These are phyloP conservation scores for Drosera spatulata DNA, from an alignment of 179 eudicot species.

Conservation along the genomic window DNA sequence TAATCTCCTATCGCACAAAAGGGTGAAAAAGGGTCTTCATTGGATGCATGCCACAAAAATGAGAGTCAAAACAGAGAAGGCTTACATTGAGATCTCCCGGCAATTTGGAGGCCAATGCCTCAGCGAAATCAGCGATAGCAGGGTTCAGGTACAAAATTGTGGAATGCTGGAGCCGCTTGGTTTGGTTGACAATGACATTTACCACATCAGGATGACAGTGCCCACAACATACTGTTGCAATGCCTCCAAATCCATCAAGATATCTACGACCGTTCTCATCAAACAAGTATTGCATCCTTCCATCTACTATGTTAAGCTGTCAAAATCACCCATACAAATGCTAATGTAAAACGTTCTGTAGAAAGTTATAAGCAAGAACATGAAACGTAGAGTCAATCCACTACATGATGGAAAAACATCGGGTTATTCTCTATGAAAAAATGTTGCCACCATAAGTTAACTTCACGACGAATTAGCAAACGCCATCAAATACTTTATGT, in stretches of 20 bases:
- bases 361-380: no score
- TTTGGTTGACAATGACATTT: slow-evolving; percentile 58
- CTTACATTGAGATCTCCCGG: slow-evolving; percentile 88
- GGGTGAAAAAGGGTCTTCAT: neutral
- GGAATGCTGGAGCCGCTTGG: slow-evolving; percentile 63
- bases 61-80: neutral
- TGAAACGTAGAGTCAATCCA: no score
- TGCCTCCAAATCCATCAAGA: slow-evolving; percentile 79
- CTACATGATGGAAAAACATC: no score
- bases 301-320: slow-evolving; percentile 77
- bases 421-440: no score
- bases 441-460: no score
- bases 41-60: neutral
- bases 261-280: slow-evolving; percentile 81
- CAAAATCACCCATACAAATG: neutral
- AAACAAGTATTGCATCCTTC: slow-evolving; percentile 80
- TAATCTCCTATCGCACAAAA: neutral
- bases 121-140: slow-evolving; percentile 78
- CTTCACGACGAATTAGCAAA: no score
- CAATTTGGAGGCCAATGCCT: slow-evolving; percentile 72
- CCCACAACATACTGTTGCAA: slow-evolving; percentile 78
- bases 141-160: slow-evolving; percentile 69
- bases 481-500: no score
- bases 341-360: no score
- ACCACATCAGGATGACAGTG: slow-evolving; percentile 93